Conservation (phyloP, 192 early-diverging fungal genomes). For the Lunasporangiospora selenospora region DNA sequence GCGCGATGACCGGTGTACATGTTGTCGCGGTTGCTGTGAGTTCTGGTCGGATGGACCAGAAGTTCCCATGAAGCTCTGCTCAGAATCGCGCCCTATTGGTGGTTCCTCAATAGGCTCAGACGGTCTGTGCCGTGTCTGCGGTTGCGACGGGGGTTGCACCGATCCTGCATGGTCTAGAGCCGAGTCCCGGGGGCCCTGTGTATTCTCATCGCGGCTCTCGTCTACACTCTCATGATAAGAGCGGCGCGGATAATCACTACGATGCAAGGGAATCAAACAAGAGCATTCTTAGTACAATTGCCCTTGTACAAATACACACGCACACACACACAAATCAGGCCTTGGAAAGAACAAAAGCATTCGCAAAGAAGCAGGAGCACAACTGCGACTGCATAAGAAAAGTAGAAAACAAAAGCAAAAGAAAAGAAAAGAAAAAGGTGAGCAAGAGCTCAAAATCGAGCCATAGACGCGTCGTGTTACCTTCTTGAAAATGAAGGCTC, state of each 20-base stretch:
- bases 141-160: conserved; percentile 10
- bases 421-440: too few species aligned
- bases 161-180: background rate
- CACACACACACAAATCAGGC: too few species aligned
- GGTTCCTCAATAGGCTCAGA: background rate
- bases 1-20: background rate
- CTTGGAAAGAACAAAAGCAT: too few species aligned
- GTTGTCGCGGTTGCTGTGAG: background rate
- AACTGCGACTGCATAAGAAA: too few species aligned
- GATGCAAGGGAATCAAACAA: background rate
- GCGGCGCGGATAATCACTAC: background rate
- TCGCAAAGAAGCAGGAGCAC: too few species aligned
- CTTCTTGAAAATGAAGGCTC: background rate
- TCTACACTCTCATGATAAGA: background rate
- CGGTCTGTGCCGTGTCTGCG: conserved; percentile 11
- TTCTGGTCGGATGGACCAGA: background rate
- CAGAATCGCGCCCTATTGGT: conserved; percentile 24
- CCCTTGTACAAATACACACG: too few species aligned
- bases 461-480: background rate
- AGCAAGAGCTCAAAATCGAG: too few species aligned
- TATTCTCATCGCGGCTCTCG: background rate
- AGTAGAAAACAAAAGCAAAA: background rate
- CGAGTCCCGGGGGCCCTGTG: background rate
- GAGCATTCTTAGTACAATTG: too few species aligned
- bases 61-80: conserved; percentile 17